These are phyloP conservation scores for Adansonia digitata DNA, from an alignment of 345 rosid species.

Conservation along the genomic window DNA sequence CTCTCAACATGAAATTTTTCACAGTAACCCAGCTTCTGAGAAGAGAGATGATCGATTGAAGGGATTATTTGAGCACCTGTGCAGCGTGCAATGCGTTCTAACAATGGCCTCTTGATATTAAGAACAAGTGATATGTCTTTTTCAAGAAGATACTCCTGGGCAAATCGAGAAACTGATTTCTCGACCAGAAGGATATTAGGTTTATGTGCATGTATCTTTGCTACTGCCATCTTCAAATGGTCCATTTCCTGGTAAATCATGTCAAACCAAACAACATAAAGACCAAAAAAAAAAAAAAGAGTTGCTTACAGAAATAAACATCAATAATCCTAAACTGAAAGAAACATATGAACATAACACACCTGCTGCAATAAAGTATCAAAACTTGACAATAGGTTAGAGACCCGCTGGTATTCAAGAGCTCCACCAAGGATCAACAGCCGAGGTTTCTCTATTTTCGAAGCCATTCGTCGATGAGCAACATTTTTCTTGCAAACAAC, in stretches of 20 bases:
- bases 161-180: slow-evolving; percentile 95
- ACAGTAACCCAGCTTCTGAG: slow-evolving; percentile 82
- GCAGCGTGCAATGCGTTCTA: slow-evolving; percentile 91
- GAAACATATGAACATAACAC: slow-evolving; percentile 20
- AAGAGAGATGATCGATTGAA: slow-evolving; percentile 86
- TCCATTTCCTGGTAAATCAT: slow-evolving; percentile 75
- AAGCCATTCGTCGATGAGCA: slow-evolving; percentile 90
- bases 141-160: slow-evolving; percentile 86
- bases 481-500: slow-evolving; percentile 99
- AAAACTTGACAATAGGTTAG: slow-evolving; percentile 82
- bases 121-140: slow-evolving; percentile 92
- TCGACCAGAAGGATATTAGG: slow-evolving; percentile 92
- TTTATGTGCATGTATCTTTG: slow-evolving; percentile 80
- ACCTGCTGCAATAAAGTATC: slow-evolving; percentile 97
- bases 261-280: slow-evolving; percentile 19
- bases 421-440: slow-evolving; percentile 90
- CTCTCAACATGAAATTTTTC: slow-evolving; percentile 81
- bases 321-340: slow-evolving; percentile 12
- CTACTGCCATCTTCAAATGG: slow-evolving; percentile 95
- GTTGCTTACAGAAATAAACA: slow-evolving; percentile 1
- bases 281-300: neutral
- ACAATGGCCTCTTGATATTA: slow-evolving; percentile 82
- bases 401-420: slow-evolving; percentile 93
- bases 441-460: slow-evolving; percentile 80
- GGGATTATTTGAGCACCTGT: slow-evolving; percentile 91